These are phyloP conservation scores for Ostreobium quekettii DNA, from an alignment of 139 green algal genomes.

Conservation along the genomic window DNA sequence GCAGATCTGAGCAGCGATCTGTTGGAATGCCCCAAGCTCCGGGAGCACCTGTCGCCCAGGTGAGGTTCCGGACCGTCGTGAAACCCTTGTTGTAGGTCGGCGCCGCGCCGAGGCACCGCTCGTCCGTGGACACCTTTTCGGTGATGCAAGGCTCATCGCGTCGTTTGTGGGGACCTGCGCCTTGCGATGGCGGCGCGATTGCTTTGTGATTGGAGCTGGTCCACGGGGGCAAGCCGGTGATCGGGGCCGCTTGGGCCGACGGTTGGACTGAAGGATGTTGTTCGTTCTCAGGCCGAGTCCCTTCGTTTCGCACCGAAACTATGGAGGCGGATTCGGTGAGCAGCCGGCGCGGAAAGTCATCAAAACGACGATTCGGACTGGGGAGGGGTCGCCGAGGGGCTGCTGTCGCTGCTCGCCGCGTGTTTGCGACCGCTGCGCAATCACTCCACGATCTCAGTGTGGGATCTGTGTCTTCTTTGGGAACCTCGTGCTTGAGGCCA, in stretches of 20 bases:
- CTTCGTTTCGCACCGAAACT: conserved; percentile 59
- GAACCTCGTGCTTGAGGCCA: too few relatives aligned
- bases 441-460: too few relatives aligned
- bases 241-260: too few relatives aligned
- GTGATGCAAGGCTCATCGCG: background rate
- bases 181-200: background rate
- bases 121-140: background rate
- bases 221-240: too few relatives aligned
- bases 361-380: too few relatives aligned
- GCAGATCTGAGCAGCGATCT: conserved; percentile 14
- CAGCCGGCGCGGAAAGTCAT: too few relatives aligned
- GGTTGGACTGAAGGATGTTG: too few relatives aligned
- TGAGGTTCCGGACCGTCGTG: background rate
- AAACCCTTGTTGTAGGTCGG: background rate
- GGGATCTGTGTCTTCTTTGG: too few relatives aligned
- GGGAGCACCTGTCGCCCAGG: background rate
- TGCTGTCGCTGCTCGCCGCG: too few relatives aligned
- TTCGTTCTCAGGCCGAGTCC: conserved; percentile 35
- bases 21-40: conserved; percentile 13
- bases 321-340: conserved; percentile 76
- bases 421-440: too few relatives aligned
- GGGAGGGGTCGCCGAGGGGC: too few relatives aligned
- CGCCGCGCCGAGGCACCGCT: background rate
- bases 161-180: background rate
- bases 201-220: background rate